Evolutionary conservation across 148 eudicot genomes (phyloP).

Genomic region (Drosera capensis): DNA sequence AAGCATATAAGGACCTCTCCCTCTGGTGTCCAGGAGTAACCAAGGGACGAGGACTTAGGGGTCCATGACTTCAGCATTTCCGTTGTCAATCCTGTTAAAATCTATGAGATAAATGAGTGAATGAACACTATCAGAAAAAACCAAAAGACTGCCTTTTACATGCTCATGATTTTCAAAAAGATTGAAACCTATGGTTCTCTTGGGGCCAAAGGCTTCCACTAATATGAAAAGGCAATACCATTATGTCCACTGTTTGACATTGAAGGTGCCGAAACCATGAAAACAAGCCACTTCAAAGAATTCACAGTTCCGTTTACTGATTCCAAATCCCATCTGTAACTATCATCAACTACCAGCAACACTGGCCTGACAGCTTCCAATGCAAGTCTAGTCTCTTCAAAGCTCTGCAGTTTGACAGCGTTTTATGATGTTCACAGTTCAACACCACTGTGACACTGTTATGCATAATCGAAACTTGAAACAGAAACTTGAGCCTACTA

Average conservation of each 20-base stretch:
- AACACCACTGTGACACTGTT: too few species aligned
- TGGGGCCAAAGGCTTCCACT: not conserved
- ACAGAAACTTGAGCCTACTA: too few species aligned
- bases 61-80: conserved; percentile 18
- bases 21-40: conserved; percentile 44
- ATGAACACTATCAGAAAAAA: too few species aligned
- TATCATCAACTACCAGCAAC: conserved; percentile 47
- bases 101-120: too few species aligned
- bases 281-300: conserved; percentile 42
- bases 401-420: conserved; percentile 51
- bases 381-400: conserved; percentile 57
- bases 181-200: not conserved
- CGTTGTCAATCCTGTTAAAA: conserved; percentile 21
- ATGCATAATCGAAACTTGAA: not conserved
- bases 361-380: conserved; percentile 51
- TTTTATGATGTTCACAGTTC: too few species aligned
- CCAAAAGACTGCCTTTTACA: too few species aligned
- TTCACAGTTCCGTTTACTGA: conserved; percentile 16
- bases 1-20: conserved; percentile 71
- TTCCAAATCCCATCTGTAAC: conserved; percentile 42
- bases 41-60: conserved; percentile 14
- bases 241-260: conserved; percentile 6
- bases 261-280: conserved; percentile 23
- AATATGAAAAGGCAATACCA: conserved; percentile 20
- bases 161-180: not conserved